A percentile compares a stretch with the other conserved stretches of the same genome.
Conservation (phyloP, 2,329 filamentous ascomycete species). For the Macrophomina pseudophaseolina region DNA sequence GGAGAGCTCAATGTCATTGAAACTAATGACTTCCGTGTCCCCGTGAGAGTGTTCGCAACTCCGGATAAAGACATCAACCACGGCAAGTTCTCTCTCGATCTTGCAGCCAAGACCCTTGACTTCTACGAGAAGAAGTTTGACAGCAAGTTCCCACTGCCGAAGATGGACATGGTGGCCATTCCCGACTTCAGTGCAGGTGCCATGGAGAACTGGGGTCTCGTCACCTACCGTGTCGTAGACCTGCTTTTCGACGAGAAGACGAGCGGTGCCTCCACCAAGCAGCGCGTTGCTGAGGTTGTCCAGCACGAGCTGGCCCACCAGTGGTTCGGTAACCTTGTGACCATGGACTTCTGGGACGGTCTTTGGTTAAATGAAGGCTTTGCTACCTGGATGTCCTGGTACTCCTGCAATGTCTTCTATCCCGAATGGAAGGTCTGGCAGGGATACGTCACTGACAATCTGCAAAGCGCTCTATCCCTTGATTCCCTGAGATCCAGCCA, state of each 20-base stretch:
- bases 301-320: conserved; percentile 97
- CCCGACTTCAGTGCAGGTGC: conserved; percentile 94
- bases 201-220: conserved; percentile 98
- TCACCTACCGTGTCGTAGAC: conserved; percentile 93
- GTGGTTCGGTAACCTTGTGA: conserved; percentile 97
- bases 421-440: conserved; percentile 99
- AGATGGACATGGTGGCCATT: conserved; percentile 97
- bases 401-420: conserved; percentile 92
- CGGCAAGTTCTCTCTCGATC: conserved; percentile 85
- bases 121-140: conserved; percentile 97
- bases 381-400: conserved; percentile 92
- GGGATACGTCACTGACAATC: conserved; percentile 88
- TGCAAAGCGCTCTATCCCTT: conserved; percentile 84
- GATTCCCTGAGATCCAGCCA: conserved; percentile 94
- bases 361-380: conserved; percentile 96
- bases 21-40: conserved; percentile 87
- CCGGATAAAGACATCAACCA: conserved; percentile 89
- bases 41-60: conserved; percentile 91
- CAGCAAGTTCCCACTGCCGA: conserved; percentile 82
- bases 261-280: conserved; percentile 85
- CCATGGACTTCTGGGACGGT: conserved; percentile 99
- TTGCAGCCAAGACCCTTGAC: conserved; percentile 85
- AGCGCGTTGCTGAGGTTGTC: conserved; percentile 92
- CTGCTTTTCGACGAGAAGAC: conserved; percentile 90
- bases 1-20: conserved; percentile 94